Evolutionary conservation across 1,284 basidiomycete genomes (phyloP).

Genomic region (Trichosporon asahii): DNA sequence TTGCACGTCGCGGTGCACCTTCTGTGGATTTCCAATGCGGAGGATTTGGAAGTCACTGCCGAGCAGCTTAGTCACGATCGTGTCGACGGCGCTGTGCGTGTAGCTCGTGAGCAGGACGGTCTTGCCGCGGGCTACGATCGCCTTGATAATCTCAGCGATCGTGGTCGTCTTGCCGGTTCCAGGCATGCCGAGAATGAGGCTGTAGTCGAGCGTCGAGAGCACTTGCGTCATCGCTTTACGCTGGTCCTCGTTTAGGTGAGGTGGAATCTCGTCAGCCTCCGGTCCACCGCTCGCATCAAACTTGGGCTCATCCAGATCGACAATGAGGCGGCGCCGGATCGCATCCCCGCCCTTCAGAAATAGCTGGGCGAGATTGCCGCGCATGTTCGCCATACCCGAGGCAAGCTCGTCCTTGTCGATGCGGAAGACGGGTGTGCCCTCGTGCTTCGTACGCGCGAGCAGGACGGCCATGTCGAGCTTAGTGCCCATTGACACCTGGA

Average conservation of each 20-base stretch:
- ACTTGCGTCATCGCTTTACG: constrained; percentile 68
- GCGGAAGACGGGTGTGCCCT: constrained; percentile 62
- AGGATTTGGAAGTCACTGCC: constrained; percentile 69
- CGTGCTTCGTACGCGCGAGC: constrained; percentile 49
- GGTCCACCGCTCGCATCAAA: constrained; percentile 56
- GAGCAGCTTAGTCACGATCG: constrained; percentile 77
- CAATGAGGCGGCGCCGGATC: constrained; percentile 65
- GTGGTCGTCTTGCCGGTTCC: constrained; percentile 98
- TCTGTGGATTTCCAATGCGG: constrained; percentile 84
- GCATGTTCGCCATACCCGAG: constrained; percentile 78
- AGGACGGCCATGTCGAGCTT: constrained; percentile 62
- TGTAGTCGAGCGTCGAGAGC: constrained; percentile 79
- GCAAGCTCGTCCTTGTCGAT: constrained; percentile 92
- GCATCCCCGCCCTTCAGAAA: constrained; percentile 69
- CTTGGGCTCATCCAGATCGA: constrained; percentile 70
- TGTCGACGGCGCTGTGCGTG: constrained; percentile 97
- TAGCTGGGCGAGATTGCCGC: constrained; percentile 83
- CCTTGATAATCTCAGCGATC: constrained; percentile 79
- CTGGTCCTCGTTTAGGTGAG: constrained; percentile 71
- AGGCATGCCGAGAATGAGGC: constrained; percentile 92
- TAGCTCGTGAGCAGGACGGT: constrained; percentile 85
- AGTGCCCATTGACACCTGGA: constrained; percentile 78
- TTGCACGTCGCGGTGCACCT: constrained; percentile 75
- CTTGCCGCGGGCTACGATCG: constrained; percentile 75
- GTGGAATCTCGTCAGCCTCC: constrained; percentile 28